These are phyloP conservation scores for Lodderomyces elongisporus DNA, from an alignment of 1,139 yeast genomes.

Conservation along the genomic window DNA sequence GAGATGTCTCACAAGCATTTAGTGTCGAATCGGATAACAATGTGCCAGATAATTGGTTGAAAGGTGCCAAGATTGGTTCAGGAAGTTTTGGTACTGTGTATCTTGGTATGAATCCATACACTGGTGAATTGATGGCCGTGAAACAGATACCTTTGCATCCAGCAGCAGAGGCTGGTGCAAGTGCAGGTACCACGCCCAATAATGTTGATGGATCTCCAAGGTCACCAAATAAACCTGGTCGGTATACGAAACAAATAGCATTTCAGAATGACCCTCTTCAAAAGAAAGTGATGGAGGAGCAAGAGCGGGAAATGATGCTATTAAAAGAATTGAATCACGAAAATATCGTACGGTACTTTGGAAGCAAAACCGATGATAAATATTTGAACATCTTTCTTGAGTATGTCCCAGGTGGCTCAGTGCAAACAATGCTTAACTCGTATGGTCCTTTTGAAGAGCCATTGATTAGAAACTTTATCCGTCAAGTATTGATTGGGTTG, in stretches of 20 bases:
- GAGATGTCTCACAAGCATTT: constrained; percentile 7
- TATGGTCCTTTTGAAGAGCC: constrained; percentile 95
- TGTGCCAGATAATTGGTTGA: constrained; percentile 79
- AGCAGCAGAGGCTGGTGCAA: constrained; percentile 1
- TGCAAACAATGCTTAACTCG: constrained; percentile 74
- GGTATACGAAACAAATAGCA: background rate
- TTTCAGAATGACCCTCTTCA: constrained; percentile 4
- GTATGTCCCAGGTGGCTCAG: constrained; percentile 96
- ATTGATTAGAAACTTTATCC: constrained; percentile 71
- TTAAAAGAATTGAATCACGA: constrained; percentile 81
- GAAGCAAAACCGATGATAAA: constrained; percentile 71
- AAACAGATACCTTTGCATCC: constrained; percentile 78
- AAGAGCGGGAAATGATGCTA: constrained; percentile 80
- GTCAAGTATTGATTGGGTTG: constrained; percentile 80
- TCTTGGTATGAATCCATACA: constrained; percentile 83
- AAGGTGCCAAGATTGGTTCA: constrained; percentile 89
- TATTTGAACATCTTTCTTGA: constrained; percentile 80
- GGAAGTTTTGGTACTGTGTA: constrained; percentile 95
- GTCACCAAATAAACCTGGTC: background rate
- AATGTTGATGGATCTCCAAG: background rate
- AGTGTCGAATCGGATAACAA: constrained; percentile 16
- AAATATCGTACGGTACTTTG: constrained; percentile 86
- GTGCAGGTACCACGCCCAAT: constrained; percentile 24
- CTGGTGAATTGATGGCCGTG: constrained; percentile 96
- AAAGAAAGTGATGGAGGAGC: constrained; percentile 68